Evolutionary conservation across 495 filamentous ascomycete genomes (phyloP).

Genomic region (Rostrohypoxylon terebratum): DNA sequence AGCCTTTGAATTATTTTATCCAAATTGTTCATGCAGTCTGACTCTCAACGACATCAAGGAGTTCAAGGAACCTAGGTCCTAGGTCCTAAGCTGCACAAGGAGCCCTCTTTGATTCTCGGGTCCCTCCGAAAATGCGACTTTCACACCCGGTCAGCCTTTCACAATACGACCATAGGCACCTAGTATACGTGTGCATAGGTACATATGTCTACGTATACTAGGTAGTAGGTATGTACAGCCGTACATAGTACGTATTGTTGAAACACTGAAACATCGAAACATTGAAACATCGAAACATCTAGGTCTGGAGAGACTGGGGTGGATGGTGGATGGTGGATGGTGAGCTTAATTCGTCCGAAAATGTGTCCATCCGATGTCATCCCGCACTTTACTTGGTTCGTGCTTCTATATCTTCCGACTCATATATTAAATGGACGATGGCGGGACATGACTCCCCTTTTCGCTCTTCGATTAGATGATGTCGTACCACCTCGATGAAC

Average conservation of each 20-base stretch:
- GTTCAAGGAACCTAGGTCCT: background rate
- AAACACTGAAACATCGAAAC: too few relatives aligned
- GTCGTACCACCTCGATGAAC: constrained; percentile 26
- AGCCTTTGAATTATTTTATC: constrained; percentile 30
- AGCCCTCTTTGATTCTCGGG: constrained; percentile 12
- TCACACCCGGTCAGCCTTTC: background rate
- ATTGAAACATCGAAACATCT: constrained; percentile 5
- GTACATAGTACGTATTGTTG: too few relatives aligned
- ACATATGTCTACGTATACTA: background rate
- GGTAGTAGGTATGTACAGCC: too few relatives aligned
- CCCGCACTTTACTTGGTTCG: background rate
- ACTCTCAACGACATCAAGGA: constrained; percentile 40
- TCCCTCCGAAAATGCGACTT: constrained; percentile 22
- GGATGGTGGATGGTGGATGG: too few relatives aligned
- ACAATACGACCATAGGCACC: background rate
- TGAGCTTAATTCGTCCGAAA: background rate
- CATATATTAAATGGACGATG: constrained; percentile 7
- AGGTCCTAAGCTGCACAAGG: too few relatives aligned
- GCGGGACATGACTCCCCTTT: constrained; percentile 24
- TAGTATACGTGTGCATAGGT: background rate
- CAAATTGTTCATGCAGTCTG: constrained; percentile 28
- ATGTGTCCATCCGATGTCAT: constrained; percentile 11
- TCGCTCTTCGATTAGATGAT: constrained; percentile 27
- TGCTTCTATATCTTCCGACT: constrained; percentile 5
- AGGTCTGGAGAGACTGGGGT: constrained; percentile 17